Base-by-base conservation (phyloP, 352 stramenopile species). In the Phytophthora quininea region DNA sequence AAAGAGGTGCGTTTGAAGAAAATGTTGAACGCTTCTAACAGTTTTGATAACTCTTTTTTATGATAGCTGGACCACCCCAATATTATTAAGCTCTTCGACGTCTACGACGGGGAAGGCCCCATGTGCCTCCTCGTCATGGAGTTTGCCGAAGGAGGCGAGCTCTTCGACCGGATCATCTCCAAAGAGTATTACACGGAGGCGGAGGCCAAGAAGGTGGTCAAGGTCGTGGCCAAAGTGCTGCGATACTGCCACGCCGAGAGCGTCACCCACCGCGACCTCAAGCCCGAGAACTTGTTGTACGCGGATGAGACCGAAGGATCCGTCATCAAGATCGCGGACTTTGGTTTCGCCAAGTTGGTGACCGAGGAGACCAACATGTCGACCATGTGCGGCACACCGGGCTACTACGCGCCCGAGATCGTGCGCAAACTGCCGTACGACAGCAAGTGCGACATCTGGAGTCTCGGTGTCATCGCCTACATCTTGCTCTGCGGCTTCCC, bases 221-320 rank as follows among this genome's bases (percentile, higher is more conserved):
- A 94, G 70, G 74, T 91, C 63, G 84, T 98, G 45, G 84, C 86
- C 31, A 90, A 95, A 47, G 91, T 92, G 29, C 74, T 98, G 15
- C 67, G 73, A 0, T 96, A 97, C 71, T 98, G 90, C 71, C 93
- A 98, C 76, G 62, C 64, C 6, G 56, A 81, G 59, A 80, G 92
- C 48, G 89, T 99, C 62, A 97, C 97, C 11, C 96, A 99, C 47
- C 89, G 95, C n/a, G 97, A 99, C 72, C 84, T 99, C 55, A 99
- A 99, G 71, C 96, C 97, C 11, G 95, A 99, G 80, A 99, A 99
- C 75, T 74, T 99, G 38, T 76, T 99, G 30, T 93, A 99, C 54
- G 69, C 84, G 6, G 78, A 90, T 69, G 78, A 86, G 29, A 88
- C 77, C 15, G 84, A 97, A 40, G 84, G 94, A 62, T 86, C 96